Evolutionary conservation across 1,284 basidiomycete species (phyloP).

Genomic region (Malassezia obtusa): DNA sequence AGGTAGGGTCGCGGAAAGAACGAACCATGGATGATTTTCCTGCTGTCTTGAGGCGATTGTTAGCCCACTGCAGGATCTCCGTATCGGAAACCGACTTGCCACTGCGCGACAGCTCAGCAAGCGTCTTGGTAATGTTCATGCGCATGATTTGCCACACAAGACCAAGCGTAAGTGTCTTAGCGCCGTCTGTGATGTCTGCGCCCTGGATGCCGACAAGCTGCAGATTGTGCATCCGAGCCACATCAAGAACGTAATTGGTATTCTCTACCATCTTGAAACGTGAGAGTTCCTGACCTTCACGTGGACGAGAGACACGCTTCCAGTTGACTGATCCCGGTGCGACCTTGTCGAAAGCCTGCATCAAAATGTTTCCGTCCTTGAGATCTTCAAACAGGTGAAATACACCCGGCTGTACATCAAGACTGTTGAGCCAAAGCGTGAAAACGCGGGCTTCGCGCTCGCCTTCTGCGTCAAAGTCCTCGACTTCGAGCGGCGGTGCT

Average conservation of each 20-base stretch:
- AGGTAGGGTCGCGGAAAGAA: conserved; percentile 86
- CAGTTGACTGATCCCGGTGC: conserved; percentile 82
- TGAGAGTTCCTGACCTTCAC: conserved; percentile 68
- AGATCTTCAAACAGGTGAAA: conserved; percentile 95
- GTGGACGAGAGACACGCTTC: conserved; percentile 87
- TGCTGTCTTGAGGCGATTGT: conserved; percentile 70
- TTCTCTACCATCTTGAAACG: conserved; percentile 97
- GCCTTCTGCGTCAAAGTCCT: conserved; percentile 97
- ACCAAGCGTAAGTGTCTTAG: conserved; percentile 81
- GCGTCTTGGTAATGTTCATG: conserved; percentile 82
- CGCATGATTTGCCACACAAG: conserved; percentile 97
- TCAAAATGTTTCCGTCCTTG: conserved; percentile 74
- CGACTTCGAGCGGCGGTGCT: conserved; percentile 61
- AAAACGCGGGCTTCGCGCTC: conserved; percentile 96
- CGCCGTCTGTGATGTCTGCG: conserved; percentile 87
- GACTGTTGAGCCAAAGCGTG: conserved; percentile 92
- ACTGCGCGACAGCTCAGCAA: conserved; percentile 63
- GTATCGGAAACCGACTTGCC: conserved; percentile 75
- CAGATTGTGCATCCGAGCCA: conserved; percentile 84
- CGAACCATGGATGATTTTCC: conserved; percentile 62
- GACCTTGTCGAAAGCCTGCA: conserved; percentile 95
- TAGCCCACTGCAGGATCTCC: conserved; percentile 94
- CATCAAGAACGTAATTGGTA: conserved; percentile 89
- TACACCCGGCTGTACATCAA: conserved; percentile 89
- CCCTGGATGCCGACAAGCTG: conserved; percentile 95